phyloP scores from a whole-genome alignment of 352 stramenopile genomes.

The Globisporangium uncinulatum region DNA sequence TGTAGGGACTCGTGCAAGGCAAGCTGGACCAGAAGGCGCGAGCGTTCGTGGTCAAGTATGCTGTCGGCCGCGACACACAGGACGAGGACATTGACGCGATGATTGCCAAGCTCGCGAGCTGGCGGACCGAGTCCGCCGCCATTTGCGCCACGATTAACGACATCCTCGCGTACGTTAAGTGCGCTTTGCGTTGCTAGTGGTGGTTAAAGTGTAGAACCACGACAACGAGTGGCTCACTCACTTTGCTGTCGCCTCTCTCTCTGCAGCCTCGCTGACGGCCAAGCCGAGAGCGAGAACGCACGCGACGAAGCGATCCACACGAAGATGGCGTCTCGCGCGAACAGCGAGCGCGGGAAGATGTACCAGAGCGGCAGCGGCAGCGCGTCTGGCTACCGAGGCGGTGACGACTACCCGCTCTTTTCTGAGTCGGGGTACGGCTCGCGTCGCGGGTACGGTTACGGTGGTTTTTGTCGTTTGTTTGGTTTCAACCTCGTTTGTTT shows the following conservation, averaged over 20 bases:
- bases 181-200: constrained; percentile 1
- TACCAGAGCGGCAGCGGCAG: constrained; percentile 15
- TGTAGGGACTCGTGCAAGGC: constrained; percentile 81
- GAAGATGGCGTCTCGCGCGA: constrained; percentile 47
- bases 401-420: constrained; percentile 44
- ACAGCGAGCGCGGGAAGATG: constrained; percentile 42
- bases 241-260: neutral
- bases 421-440: constrained; percentile 23
- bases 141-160: constrained; percentile 63
- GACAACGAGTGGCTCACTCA: neutral
- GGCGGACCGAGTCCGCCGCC: constrained; percentile 54
- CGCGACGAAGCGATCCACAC: constrained; percentile 43
- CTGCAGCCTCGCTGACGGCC: constrained; percentile 43
- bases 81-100: constrained; percentile 83
- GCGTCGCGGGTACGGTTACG: constrained; percentile 38
- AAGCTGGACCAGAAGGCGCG: constrained; percentile 88
- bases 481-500: neutral
- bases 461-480: neutral
- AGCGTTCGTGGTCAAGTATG: constrained; percentile 82
- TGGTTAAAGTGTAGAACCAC: neutral
- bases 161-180: constrained; percentile 45
- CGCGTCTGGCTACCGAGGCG: constrained; percentile 23
- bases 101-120: constrained; percentile 84
- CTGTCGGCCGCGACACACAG: constrained; percentile 83
- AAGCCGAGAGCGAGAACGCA: constrained; percentile 41